These are phyloP conservation scores for Coemansia aciculifera DNA, from an alignment of 192 early-diverging fungal species.

Conservation along the genomic window DNA sequence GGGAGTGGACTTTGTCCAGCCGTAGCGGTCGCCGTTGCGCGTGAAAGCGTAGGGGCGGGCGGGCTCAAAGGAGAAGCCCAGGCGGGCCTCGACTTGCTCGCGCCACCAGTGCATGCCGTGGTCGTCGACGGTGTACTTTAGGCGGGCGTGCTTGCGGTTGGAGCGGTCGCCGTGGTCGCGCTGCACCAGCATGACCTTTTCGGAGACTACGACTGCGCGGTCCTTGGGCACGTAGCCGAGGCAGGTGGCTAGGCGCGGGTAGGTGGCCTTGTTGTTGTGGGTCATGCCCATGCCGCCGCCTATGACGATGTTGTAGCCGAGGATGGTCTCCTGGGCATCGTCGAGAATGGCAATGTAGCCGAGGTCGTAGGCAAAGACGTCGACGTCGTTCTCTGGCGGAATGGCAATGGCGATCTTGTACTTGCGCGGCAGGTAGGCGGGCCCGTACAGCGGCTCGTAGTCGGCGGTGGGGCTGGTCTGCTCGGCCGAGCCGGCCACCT, in stretches of 20 bases:
- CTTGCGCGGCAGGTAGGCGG: constrained; percentile 92
- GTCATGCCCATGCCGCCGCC: constrained; percentile 99
- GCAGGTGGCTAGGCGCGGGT: constrained; percentile 77
- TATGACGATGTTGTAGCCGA: constrained; percentile 92
- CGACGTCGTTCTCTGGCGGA: constrained; percentile 95
- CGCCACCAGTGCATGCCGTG: constrained; percentile 91
- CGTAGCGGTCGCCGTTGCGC: constrained; percentile 92
- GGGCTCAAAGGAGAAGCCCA: constrained; percentile 70
- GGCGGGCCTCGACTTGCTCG: constrained; percentile 75
- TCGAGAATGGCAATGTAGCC: constrained; percentile 91
- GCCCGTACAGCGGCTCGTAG: constrained; percentile 89
- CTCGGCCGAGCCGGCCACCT: constrained; percentile 76
- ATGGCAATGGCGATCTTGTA: constrained; percentile 96
- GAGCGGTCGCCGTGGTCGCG: constrained; percentile 93
- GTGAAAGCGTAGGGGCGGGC: constrained; percentile 73
- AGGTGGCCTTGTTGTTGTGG: constrained; percentile 97
- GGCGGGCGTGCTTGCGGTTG: constrained; percentile 97
- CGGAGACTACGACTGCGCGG: constrained; percentile 76
- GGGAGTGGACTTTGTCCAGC: constrained; percentile 63
- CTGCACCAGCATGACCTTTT: constrained; percentile 90
- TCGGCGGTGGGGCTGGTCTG: constrained; percentile 58
- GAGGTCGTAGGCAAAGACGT: constrained; percentile 93
- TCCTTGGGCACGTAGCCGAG: constrained; percentile 82
- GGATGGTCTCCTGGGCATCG: constrained; percentile 61
- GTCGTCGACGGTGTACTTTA: constrained; percentile 99